Evolutionary conservation across 1,284 basidiomycete species (phyloP).

Genomic region (Golubevia pallescens): DNA sequence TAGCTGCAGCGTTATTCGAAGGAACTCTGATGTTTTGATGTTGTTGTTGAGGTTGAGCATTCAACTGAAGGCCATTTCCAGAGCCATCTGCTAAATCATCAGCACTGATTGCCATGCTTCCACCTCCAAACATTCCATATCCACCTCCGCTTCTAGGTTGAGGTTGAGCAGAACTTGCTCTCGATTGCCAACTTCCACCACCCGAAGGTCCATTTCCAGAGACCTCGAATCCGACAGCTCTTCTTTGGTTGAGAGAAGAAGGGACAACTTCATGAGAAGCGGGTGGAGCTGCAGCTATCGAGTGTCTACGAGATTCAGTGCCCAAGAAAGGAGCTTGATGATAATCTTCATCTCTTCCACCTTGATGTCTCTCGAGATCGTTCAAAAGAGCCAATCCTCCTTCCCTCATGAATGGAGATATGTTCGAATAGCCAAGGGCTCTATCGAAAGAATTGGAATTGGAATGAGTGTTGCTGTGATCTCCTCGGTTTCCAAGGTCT

Average conservation of each 20-base stretch:
- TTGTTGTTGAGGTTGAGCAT: slow-evolving; percentile 5
- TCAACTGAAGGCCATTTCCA: slow-evolving; percentile 4
- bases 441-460: background rate
- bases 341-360: background rate
- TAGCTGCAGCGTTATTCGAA: slow-evolving; percentile 14
- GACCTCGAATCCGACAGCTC: slow-evolving; percentile 42
- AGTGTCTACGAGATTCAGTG: slow-evolving; percentile 41
- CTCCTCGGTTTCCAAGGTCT: background rate
- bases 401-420: slow-evolving; percentile 8
- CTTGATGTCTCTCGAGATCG: slow-evolving; percentile 4
- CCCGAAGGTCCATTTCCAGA: background rate
- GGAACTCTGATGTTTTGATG: slow-evolving; percentile 16
- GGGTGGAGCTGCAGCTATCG: slow-evolving; percentile 20
- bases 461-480: background rate
- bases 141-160: slow-evolving; percentile 17
- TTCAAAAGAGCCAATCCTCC: slow-evolving; percentile 5
- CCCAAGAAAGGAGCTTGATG: slow-evolving; percentile 14
- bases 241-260: slow-evolving; percentile 7
- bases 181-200: background rate
- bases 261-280: background rate
- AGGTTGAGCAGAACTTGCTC: background rate
- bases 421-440: background rate
- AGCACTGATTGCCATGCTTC: slow-evolving; percentile 34
- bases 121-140: slow-evolving; percentile 27
- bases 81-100: slow-evolving; percentile 39